Conservation (phyloP, 108 stramenopile genomes). For the Nitzschia palea region DNA sequence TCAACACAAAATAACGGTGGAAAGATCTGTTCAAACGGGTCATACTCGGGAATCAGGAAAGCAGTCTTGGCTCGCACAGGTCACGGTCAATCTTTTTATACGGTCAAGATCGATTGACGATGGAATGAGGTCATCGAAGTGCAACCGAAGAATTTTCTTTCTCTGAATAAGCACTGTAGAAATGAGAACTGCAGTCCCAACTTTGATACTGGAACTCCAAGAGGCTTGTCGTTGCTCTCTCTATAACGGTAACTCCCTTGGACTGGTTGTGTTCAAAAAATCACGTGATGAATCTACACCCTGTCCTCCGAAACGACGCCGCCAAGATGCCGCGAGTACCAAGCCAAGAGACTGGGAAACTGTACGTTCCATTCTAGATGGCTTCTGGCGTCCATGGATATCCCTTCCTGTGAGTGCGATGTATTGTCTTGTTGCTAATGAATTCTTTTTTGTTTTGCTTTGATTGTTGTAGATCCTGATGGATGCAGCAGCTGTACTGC, state of each 20-base stretch:
- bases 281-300: not conserved
- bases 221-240: constrained; percentile 43
- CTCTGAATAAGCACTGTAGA: not conserved
- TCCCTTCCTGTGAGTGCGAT: too few species aligned
- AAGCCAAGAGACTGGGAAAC: constrained; percentile 14
- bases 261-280: not conserved
- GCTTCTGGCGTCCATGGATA: too few species aligned
- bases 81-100: too few species aligned
- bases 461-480: constrained; percentile 26
- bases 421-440: too few species aligned
- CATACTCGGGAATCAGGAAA: too few species aligned
- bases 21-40: too few species aligned
- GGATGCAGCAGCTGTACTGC: constrained; percentile 34
- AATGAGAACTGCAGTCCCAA: constrained; percentile 18
- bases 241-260: constrained; percentile 24
- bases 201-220: constrained; percentile 34
- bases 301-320: not conserved
- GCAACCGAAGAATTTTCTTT: too few species aligned
- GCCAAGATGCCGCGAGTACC: not conserved
- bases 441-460: not conserved
- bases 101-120: not conserved
- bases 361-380: too few species aligned
- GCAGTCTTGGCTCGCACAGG: too few species aligned
- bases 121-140: not conserved
- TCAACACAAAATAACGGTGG: too few species aligned